These are phyloP conservation scores for Stephanodiscus minutulus DNA, from an alignment of 108 stramenopile species.

Conservation along the genomic window DNA sequence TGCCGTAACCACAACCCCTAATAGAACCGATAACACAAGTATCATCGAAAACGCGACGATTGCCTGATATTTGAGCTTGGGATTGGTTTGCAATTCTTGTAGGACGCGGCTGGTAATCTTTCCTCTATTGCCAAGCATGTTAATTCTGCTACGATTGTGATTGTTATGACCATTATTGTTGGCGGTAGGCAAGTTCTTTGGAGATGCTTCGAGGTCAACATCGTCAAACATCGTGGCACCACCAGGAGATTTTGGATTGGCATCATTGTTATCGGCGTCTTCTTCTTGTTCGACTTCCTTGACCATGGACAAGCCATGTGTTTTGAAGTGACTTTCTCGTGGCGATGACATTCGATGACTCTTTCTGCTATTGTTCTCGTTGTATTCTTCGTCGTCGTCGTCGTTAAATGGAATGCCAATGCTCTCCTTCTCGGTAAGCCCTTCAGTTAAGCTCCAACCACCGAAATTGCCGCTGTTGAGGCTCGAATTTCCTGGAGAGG, in stretches of 20 bases:
- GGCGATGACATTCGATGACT: constrained; percentile 10
- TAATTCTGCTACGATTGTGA: not conserved
- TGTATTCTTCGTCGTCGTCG: constrained; percentile 17
- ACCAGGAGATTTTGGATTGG: not conserved
- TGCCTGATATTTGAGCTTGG: constrained; percentile 32
- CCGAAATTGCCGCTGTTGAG: constrained; percentile 20
- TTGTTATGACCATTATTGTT: not conserved
- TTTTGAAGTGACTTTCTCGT: constrained; percentile 7
- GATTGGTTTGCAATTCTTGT: constrained; percentile 32
- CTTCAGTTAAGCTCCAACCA: constrained; percentile 32
- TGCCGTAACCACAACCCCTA: constrained; percentile 20
- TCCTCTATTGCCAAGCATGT: not conserved
- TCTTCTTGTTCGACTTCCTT: constrained; percentile 17
- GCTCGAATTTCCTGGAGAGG: constrained; percentile 26
- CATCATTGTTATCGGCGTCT: not conserved
- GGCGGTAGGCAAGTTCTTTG: constrained; percentile 3
- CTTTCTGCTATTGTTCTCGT: not conserved
- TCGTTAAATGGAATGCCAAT: constrained; percentile 15
- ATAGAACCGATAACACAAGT: constrained; percentile 18
- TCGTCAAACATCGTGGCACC: constrained; percentile 18
- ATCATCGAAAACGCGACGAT: constrained; percentile 13
- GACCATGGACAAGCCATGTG: constrained; percentile 14
- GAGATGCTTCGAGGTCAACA: constrained; percentile 42
- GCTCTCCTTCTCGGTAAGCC: constrained; percentile 20
- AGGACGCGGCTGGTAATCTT: constrained; percentile 16